These are phyloP conservation scores for Tetracentron sinense DNA, from an alignment of 164 flowering plant species.

Conservation along the genomic window DNA sequence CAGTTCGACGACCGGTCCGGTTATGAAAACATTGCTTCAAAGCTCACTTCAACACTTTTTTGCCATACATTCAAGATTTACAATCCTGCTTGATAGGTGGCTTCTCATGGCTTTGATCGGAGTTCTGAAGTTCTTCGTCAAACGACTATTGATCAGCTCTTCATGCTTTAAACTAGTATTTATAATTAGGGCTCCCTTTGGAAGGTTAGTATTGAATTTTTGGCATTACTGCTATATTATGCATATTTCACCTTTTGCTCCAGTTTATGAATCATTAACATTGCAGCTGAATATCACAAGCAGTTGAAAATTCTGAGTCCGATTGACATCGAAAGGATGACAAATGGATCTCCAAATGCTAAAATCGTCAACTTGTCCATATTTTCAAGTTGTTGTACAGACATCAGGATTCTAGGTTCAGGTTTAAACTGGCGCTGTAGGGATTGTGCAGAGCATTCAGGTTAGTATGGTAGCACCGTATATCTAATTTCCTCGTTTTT, in stretches of 20 bases:
- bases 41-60: no score
- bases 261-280: background rate
- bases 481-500: background rate
- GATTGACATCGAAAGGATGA: background rate
- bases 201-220: conserved; percentile 10
- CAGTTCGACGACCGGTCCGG: no score
- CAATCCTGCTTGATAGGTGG: conserved; percentile 55
- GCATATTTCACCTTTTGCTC: background rate
- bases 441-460: conserved; percentile 4
- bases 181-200: background rate
- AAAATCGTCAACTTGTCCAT: background rate
- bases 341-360: background rate
- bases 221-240: no score
- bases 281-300: background rate
- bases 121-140: conserved; percentile 80
- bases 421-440: background rate
- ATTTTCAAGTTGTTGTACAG: background rate
- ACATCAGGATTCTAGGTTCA: background rate
- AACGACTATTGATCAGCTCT: conserved; percentile 55
- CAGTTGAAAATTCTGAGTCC: background rate
- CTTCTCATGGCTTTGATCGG: conserved; percentile 89
- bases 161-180: conserved; percentile 32
- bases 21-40: no score
- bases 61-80: background rate
- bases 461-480: background rate